A percentile compares a stretch with the other conserved stretches of the same genome.
Conservation (phyloP, 1,139 yeast species). For the Scheffersomyces segobiensis region DNA sequence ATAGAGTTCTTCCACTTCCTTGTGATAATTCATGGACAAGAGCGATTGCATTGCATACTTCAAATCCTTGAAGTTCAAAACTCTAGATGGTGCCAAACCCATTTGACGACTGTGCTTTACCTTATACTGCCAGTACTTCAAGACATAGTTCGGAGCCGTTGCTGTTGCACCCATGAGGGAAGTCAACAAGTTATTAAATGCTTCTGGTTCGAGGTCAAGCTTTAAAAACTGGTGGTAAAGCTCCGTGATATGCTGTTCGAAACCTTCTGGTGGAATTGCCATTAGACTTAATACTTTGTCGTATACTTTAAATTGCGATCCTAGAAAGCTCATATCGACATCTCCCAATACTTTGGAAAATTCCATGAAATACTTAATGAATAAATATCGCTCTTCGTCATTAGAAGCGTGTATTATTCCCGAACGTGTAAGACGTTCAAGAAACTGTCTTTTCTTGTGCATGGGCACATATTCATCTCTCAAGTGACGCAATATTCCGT, state of each 20-base stretch:
- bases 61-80: slow-evolving; percentile 24
- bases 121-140: slow-evolving; percentile 30
- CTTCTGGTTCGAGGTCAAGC: slow-evolving; percentile 5
- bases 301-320: slow-evolving; percentile 17
- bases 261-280: slow-evolving; percentile 10
- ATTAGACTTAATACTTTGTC: slow-evolving; percentile 19
- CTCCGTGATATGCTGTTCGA: neutral
- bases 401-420: slow-evolving; percentile 17
- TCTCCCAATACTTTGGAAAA: slow-evolving; percentile 18
- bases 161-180: slow-evolving; percentile 17
- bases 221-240: slow-evolving; percentile 1
- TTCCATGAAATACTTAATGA: slow-evolving; percentile 18
- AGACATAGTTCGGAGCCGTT: slow-evolving; percentile 18
- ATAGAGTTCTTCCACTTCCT: slow-evolving; percentile 28
- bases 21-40: slow-evolving; percentile 19
- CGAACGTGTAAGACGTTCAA: slow-evolving; percentile 20
- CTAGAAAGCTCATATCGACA: slow-evolving; percentile 18
- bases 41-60: slow-evolving; percentile 33
- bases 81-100: neutral
- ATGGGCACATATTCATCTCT: slow-evolving; percentile 9
- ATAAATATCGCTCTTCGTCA: slow-evolving; percentile 12
- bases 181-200: slow-evolving; percentile 22
- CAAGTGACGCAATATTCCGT: slow-evolving; percentile 15
- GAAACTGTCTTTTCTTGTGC: slow-evolving; percentile 16
- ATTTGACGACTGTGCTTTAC: slow-evolving; percentile 1